phyloP scores from a whole-genome alignment of 805 yeast genomes.

The Barnettozyma wickerhamii region DNA sequence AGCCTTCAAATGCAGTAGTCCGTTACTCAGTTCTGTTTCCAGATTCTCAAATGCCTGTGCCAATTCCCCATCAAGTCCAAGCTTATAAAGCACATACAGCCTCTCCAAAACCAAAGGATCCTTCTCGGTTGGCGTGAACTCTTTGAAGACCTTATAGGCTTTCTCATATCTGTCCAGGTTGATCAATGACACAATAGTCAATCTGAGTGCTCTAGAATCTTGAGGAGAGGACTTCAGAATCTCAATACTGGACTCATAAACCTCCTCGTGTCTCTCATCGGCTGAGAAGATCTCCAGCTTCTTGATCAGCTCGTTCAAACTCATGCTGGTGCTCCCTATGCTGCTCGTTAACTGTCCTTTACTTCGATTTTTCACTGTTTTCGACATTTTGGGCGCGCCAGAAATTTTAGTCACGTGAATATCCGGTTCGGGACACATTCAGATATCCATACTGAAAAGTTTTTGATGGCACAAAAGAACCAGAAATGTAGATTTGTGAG shows the following conservation, averaged over 20 bases:
- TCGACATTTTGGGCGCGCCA: not conserved
- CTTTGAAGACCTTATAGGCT: slow-evolving; percentile 42
- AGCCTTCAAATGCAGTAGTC: slow-evolving; percentile 45
- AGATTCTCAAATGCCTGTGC: slow-evolving; percentile 22
- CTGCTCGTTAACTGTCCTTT: not conserved
- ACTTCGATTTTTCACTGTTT: slow-evolving; percentile 5
- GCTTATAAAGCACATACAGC: slow-evolving; percentile 60
- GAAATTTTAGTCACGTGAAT: not conserved
- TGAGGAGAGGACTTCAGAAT: slow-evolving; percentile 25
- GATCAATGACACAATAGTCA: slow-evolving; percentile 57
- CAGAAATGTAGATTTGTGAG: not conserved
- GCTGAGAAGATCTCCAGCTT: slow-evolving; percentile 23
- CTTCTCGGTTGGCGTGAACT: slow-evolving; percentile 32
- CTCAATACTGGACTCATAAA: slow-evolving; percentile 24
- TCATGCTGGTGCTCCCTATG: slow-evolving; percentile 11
- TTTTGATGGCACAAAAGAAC: not conserved
- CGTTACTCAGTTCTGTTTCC: slow-evolving; percentile 28
- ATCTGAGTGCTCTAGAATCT: slow-evolving; percentile 32
- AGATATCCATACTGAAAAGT: not conserved
- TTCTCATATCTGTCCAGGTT: slow-evolving; percentile 57
- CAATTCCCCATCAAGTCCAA: slow-evolving; percentile 33
- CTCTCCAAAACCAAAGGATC: slow-evolving; percentile 44
- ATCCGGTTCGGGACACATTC: not conserved
- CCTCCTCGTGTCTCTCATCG: slow-evolving; percentile 20
- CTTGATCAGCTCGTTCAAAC: slow-evolving; percentile 24